phyloP scores from a whole-genome alignment of 2,329 filamentous ascomycete species.

The Fusarium sp. region DNA sequence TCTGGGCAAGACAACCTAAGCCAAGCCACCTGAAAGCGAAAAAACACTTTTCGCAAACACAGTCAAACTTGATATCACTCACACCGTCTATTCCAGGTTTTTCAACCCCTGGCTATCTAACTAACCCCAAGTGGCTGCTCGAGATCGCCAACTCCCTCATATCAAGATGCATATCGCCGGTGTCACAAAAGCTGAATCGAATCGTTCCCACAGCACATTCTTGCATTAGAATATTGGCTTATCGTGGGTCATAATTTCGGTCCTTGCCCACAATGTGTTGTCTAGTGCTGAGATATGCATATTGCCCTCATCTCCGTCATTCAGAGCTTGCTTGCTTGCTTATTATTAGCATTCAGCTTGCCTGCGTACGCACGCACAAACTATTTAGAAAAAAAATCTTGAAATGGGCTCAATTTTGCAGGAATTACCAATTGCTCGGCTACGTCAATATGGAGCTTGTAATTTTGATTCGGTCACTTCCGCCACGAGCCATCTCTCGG shows the following conservation, averaged over 20 bases:
- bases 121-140: slow-evolving; percentile 26
- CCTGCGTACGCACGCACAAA: slow-evolving; percentile 17
- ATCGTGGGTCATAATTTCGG: slow-evolving; percentile 36
- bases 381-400: background rate
- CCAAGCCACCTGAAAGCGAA: slow-evolving; percentile 11
- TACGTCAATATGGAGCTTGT: slow-evolving; percentile 30
- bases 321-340: slow-evolving; percentile 1
- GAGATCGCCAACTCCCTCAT: slow-evolving; percentile 38
- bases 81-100: slow-evolving; percentile 33
- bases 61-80: slow-evolving; percentile 15
- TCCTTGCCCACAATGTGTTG: slow-evolving; percentile 15
- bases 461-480: slow-evolving; percentile 26
- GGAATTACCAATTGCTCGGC: slow-evolving; percentile 24
- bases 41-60: slow-evolving; percentile 25
- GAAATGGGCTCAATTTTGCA: slow-evolving; percentile 30
- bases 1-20: background rate
- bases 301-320: slow-evolving; percentile 1
- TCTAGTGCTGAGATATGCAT: slow-evolving; percentile 34
- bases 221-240: slow-evolving; percentile 23
- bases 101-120: slow-evolving; percentile 10
- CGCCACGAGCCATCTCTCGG: slow-evolving; percentile 16
- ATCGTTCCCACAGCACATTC: slow-evolving; percentile 20
- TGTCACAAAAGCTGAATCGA: slow-evolving; percentile 16
- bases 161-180: slow-evolving; percentile 28
- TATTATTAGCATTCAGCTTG: slow-evolving; percentile 15